Evolutionary conservation across 1,284 basidiomycete genomes (phyloP), one percentile per base, ranked within the genome.

Genomic region (Cystobasidiaceae sp.): DNA sequence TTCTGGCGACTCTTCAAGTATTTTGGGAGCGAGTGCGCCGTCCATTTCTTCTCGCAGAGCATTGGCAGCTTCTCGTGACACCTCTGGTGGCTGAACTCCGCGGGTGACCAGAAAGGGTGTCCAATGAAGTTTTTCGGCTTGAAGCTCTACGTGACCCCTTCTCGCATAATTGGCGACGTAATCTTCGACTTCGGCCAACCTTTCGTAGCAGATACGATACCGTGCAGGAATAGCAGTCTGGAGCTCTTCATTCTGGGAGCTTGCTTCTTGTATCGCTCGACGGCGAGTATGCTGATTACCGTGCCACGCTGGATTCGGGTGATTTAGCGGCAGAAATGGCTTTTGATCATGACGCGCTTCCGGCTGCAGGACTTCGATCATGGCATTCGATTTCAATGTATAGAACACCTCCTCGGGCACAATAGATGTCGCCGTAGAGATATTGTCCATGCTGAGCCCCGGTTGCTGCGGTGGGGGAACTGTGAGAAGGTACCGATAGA

Each of bases 41-140:
- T 51, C 28, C 13, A 61, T 50, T 19, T 61, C 58, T 8, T 27
- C 46, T 1, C 25, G 30, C 58, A 61, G 30, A 11, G 58, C 58
- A 5, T 51, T 37, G 6, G 48, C 58, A 4, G 25, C 34, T n/a
- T 50, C 43, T 23, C 30, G 23, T 9, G 48, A n/a, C 46, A 51
- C 41, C 4, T 43, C 58, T 9, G 48, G 70, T 2, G 68, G 71
- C 48, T 67, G 48, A 7, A 73, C 72, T 0, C 73, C 81, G 67
- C 85, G 79, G 6, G 86, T 81, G 39, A 93, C 78, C 43, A 96
- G 79, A 79, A 96, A 97, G 4, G 94, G 94, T 68, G 87, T 93
- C 89, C 96, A 98, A 74, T 91, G 92, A 68, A 98, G 82, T 75
- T 86, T 86, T 73, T 93, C 90, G 0, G 92, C 86, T 68, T 84